Conservation (phyloP, 2,329 filamentous ascomycete species). For the Aureobasidium mangrovei region DNA sequence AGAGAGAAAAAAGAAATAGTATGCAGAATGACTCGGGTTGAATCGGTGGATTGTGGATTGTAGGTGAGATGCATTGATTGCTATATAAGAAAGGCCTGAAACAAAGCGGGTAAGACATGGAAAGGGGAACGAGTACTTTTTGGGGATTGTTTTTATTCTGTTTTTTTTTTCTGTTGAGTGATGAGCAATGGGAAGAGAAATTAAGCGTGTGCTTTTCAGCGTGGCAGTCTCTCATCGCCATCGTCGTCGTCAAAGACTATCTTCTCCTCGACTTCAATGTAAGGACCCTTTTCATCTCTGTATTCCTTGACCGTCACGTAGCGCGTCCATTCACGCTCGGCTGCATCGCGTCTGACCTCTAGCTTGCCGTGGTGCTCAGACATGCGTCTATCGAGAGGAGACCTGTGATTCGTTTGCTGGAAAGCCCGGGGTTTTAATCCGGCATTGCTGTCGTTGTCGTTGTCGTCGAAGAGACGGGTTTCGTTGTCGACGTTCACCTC, state of each 20-base stretch:
- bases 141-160: too few species aligned
- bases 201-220: too few species aligned
- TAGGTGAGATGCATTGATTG: too few species aligned
- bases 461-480: neutral
- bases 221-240: too few species aligned
- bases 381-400: neutral
- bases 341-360: neutral
- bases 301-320: constrained; percentile 7
- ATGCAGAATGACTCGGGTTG: too few species aligned
- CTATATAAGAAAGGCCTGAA: too few species aligned
- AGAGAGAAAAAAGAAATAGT: too few species aligned
- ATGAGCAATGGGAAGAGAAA: too few species aligned
- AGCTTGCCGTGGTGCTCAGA: neutral
- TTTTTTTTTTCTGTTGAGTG: too few species aligned
- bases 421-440: neutral
- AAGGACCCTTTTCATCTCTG: constrained; percentile 7
- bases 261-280: constrained; percentile 12
- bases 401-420: neutral
- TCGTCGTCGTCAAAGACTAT: constrained; percentile 4
- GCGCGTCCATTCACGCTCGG: neutral
- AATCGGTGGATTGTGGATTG: too few species aligned
- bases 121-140: too few species aligned
- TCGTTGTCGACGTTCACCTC: constrained; percentile 7
- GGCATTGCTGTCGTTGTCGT: neutral
- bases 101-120: too few species aligned